These are phyloP conservation scores for Colletotrichum sansevieriae DNA, from an alignment of 2,329 filamentous ascomycete genomes.

Conservation along the genomic window DNA sequence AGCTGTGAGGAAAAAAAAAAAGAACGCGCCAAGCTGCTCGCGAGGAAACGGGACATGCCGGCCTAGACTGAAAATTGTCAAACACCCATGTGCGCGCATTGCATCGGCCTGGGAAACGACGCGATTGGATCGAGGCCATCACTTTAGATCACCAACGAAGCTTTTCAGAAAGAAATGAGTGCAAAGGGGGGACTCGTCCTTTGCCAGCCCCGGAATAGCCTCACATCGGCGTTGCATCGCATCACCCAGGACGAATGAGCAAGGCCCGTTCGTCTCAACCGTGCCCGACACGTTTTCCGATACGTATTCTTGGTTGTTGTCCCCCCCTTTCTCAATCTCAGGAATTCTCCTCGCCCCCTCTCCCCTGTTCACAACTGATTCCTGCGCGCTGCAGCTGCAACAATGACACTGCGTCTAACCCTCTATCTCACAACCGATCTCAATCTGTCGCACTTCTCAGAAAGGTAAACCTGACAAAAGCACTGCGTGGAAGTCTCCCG, in stretches of 20 bases:
- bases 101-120: conserved; percentile 20
- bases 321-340: not conserved
- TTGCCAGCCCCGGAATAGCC: conserved; percentile 24
- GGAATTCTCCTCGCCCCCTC: not conserved
- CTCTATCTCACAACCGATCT: not conserved
- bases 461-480: not conserved
- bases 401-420: conserved; percentile 2
- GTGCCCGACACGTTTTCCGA: conserved; percentile 23
- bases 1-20: conserved; percentile 13
- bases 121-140: conserved; percentile 10
- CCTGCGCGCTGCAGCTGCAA: conserved; percentile 7
- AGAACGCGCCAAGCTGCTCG: not conserved
- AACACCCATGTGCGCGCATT: not conserved
- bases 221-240: not conserved
- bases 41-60: not conserved
- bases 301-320: not conserved
- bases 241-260: not conserved
- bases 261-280: not conserved
- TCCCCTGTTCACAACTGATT: conserved; percentile 12
- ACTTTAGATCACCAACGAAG: not conserved
- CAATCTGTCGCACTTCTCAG: not conserved
- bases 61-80: not conserved
- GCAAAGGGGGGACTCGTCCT: not conserved
- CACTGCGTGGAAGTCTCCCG: not conserved
- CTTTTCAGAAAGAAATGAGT: not conserved